These are phyloP conservation scores for Gryganskiella cystojenkinii DNA, from an alignment of 192 early-diverging fungal species.

Conservation along the genomic window DNA sequence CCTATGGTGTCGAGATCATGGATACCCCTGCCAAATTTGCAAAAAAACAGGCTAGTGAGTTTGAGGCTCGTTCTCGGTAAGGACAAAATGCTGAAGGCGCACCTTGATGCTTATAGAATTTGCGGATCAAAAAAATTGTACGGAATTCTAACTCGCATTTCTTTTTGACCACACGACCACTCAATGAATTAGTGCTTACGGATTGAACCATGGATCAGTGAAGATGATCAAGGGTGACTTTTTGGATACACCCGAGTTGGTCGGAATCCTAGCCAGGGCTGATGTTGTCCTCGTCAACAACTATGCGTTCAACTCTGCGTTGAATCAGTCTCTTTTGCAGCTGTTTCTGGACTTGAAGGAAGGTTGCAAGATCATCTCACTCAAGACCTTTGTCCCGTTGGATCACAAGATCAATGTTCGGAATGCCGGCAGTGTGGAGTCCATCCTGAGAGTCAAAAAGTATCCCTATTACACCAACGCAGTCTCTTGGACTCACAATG, in stretches of 20 bases:
- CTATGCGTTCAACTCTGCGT: constrained; percentile 87
- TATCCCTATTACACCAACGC: constrained; percentile 77
- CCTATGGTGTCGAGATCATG: constrained; percentile 94
- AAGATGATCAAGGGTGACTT: constrained; percentile 87
- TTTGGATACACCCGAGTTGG: constrained; percentile 75
- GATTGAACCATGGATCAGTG: constrained; percentile 69
- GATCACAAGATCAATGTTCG: constrained; percentile 81
- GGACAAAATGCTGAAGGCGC: constrained; percentile 4
- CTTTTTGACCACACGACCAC: neutral
- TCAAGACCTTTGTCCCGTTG: constrained; percentile 84
- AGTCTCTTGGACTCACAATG: constrained; percentile 83
- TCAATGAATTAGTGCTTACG: constrained; percentile 57
- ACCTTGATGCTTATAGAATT: too few species aligned
- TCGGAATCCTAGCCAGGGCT: constrained; percentile 76
- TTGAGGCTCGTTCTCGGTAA: constrained; percentile 81
- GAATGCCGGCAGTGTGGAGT: constrained; percentile 75
- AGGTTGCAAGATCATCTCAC: constrained; percentile 83
- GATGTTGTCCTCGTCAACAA: constrained; percentile 98
- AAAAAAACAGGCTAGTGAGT: constrained; percentile 83
- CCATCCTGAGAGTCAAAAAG: constrained; percentile 72
- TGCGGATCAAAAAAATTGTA: neutral
- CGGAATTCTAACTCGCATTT: neutral
- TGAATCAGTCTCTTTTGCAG: constrained; percentile 87
- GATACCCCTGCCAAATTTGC: constrained; percentile 85
- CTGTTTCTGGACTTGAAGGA: constrained; percentile 95